These are phyloP conservation scores for Theileria parva DNA, from an alignment of 169 alveolate species.

Conservation along the genomic window DNA sequence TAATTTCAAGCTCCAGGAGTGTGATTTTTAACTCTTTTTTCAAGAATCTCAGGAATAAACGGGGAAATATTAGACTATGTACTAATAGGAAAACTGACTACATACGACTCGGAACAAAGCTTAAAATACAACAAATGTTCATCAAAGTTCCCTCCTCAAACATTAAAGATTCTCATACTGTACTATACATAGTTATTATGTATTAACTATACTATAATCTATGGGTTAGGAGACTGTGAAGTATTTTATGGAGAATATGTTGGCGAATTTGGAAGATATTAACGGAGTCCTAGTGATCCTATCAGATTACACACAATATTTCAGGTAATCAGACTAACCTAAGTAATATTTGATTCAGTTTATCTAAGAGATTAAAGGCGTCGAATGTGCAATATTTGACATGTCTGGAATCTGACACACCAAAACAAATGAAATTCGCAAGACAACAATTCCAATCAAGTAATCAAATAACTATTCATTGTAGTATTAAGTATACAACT, in stretches of 20 bases:
- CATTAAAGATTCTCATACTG: slow-evolving; percentile 24
- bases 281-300: slow-evolving; percentile 48
- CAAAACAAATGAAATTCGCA: slow-evolving; percentile 53
- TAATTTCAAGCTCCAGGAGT: slow-evolving; percentile 37
- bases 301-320: slow-evolving; percentile 63
- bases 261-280: slow-evolving; percentile 40
- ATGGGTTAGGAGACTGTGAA: slow-evolving; percentile 19
- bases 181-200: no score
- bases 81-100: slow-evolving; percentile 10
- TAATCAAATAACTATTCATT: slow-evolving; percentile 7
- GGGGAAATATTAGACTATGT: slow-evolving; percentile 68
- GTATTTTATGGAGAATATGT: slow-evolving; percentile 58
- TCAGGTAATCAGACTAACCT: slow-evolving; percentile 17
- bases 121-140: slow-evolving; percentile 51
- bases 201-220: no score
- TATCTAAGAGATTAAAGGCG: slow-evolving; percentile 30
- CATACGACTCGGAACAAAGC: slow-evolving; percentile 35
- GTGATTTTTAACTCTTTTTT: slow-evolving; percentile 50
- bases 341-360: not conserved
- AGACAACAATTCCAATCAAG: slow-evolving; percentile 62
- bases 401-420: slow-evolving; percentile 55
- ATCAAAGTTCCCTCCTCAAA: slow-evolving; percentile 41
- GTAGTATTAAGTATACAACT: no score
- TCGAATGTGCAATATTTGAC: slow-evolving; percentile 55
- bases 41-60: slow-evolving; percentile 32